Evolutionary conservation across 108 stramenopile species (phyloP), one percentile per base, ranked within the genome.

Genomic region (Chaetoceros tenuissimus): DNA sequence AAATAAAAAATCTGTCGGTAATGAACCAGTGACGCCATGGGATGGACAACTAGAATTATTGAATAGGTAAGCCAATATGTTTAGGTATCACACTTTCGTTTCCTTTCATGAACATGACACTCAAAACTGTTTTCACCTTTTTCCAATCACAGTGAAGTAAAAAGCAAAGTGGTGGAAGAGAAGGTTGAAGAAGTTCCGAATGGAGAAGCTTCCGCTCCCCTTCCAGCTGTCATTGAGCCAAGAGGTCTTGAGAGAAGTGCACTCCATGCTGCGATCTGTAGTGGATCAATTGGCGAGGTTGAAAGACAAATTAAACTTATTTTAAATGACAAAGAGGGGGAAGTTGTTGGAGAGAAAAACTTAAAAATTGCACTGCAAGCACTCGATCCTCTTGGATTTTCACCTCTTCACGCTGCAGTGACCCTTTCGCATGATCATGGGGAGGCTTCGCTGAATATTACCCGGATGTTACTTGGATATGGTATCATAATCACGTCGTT

Each of bases 11-110:
- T 57, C 60, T 48, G 52, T 62, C 43, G 59, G 56, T 48, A 29
- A 23, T 18, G 26, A 24, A 2, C 90, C 90, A 3, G 57, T 56
- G 18, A 92, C 91, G 27, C 91, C 91, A 3, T 92, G 91, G 91
- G 91, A 92, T 56, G 79, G 79, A 21, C 80, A 92, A 53, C 56
- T 92, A 44, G 72, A 83, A 57, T 80, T 84, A 24, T 71, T 92
- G 27, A 79, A 85, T 31, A 79, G 72, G 84, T 79, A 68, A 69
- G 68, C 55, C n/a, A n/a, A n/a, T n/a, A n/a, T n/a, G n/a, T n/a
- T n/a, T n/a, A n/a, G n/a, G n/a, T n/a, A n/a, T n/a, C n/a, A n/a
- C n/a, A n/a, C n/a, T n/a, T n/a, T n/a, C n/a, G n/a, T n/a, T n/a
- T n/a, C n/a, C n/a, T n/a, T n/a, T n/a, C n/a, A n/a, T n/a, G n/a